Evolutionary conservation across 2,329 filamentous ascomycete species (phyloP), one percentile per base, ranked within the genome.

Genomic region (Metarhizium robertsii): DNA sequence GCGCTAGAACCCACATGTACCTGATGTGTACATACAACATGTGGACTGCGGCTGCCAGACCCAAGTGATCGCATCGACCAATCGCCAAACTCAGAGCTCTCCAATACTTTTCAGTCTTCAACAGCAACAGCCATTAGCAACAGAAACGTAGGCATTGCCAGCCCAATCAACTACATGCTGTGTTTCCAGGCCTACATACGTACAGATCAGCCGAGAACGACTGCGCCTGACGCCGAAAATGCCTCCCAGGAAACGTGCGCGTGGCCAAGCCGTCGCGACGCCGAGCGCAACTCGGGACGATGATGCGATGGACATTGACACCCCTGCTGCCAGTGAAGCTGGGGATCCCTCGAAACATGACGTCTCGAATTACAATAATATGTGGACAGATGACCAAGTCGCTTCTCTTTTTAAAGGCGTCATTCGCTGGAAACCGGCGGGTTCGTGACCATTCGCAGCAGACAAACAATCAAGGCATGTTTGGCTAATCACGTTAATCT

Each of bases 331-430:
- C 66, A 65, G 83, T 75, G 76, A 84, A 68, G 73, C 77, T 3
- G 68, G 72, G 7, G 61, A 64, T 20, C 60, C 57, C 3, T 55
- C 56, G 16, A 66, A 65, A 34, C 56, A 61, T 11, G 60, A 58
- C 4, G 57, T 57, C 11, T 61, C 63, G 5, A 60, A 62, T 11
- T 63, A 58, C 51, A 81, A 83, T 55, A 89, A 92, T 61, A 82
- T 86, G 30, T 99, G 94, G 94, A 96, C 91, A 4, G 92, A 96
- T 65, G 92, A 96, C 66, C 94, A 99, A 71, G 87, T 95, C 61
- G 91, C 90, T 1, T 92, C 90, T 45, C 79, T 99, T 1, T 90
- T 96, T 74, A 96, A 96, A 68, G 90, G 86, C 53, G 87, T 97
- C 61, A 92, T 97, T 61, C 82, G 86, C 67, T 96, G 89, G 87